Base-by-base conservation (phyloP, 2,329 filamentous ascomycete genomes). In the Parastagonospora avenae region DNA sequence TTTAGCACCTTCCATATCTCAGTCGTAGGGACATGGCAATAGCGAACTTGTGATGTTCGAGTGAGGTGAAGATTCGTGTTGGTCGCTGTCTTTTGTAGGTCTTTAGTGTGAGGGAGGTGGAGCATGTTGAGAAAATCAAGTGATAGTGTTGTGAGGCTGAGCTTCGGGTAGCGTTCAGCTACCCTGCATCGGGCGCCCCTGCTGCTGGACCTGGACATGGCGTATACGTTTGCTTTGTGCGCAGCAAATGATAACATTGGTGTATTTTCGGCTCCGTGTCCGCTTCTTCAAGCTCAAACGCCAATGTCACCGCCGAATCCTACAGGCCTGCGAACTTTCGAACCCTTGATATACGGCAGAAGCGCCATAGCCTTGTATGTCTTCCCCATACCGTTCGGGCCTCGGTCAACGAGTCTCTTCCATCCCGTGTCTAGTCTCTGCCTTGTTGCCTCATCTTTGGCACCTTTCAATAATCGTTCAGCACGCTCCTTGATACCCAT, bases 361-460 rank as follows among this genome's bases (percentile, higher is more conserved):
- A 99, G 91, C 10, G 92, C 90, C 81, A 99, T 82, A 19, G 86
- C 92, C 77, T 97, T 97, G 73, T 99, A 99, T 16, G 96, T 79
- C 76, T 88, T 92, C 0, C 94, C 94, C 94, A 99, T 99, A 0
- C 92, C 93, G 44, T 85, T 86, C 1, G 86, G 88, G 0, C 90
- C 88, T 36, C 85, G 81, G 72, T 96, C 92, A n/a, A 97, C 85
- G 44, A 99, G 77, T 54, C 94, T 81, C 76, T 85, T 88, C 85
- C 91, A 95, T 0, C 89, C 87, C 55, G 79, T 83, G 58, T 91
- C 85, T 29, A 97, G 79, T 44, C 85, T 84, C 43, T 50, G 55
- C 37, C 53, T 52, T 14, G 58, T 63, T 45, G 71, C 70, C 10
- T 68, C 68, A n/a, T 70, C 64, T 76, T 82, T 64, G 3, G 65